Evolutionary conservation across 1,284 basidiomycete genomes (phyloP).

Genomic region (Apiotrichum laibachii): DNA sequence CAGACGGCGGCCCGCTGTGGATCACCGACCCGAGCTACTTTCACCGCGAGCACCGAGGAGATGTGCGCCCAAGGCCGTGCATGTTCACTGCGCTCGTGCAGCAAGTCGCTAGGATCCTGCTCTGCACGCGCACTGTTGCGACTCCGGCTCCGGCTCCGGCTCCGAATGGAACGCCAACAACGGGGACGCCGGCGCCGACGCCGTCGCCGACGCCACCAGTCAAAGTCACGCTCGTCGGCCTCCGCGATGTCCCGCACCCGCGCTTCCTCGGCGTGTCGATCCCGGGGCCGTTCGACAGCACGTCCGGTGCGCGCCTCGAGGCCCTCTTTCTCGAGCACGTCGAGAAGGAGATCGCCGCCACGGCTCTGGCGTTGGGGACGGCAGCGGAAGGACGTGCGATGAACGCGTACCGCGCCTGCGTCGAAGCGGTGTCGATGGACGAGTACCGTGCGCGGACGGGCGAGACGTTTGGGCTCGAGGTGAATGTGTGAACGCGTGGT

Average conservation of each 20-base stretch:
- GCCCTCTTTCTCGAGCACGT: neutral
- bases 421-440: neutral
- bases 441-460: neutral
- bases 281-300: neutral
- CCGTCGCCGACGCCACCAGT: neutral
- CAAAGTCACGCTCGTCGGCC: neutral
- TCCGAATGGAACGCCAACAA: too few species aligned
- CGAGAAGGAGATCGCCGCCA: neutral
- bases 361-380: neutral
- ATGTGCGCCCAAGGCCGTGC: neutral
- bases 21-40: conserved; percentile 1
- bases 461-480: neutral
- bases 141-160: too few species aligned
- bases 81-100: neutral
- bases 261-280: neutral
- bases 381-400: neutral
- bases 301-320: neutral
- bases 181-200: too few species aligned
- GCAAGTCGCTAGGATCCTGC: neutral
- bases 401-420: neutral
- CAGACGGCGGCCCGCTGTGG: neutral
- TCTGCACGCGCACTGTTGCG: neutral
- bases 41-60: neutral
- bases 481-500: neutral
- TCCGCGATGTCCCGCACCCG: conserved; percentile 2